Conservation (phyloP, 2,329 filamentous ascomycete genomes). For the Curvularia sp. region DNA sequence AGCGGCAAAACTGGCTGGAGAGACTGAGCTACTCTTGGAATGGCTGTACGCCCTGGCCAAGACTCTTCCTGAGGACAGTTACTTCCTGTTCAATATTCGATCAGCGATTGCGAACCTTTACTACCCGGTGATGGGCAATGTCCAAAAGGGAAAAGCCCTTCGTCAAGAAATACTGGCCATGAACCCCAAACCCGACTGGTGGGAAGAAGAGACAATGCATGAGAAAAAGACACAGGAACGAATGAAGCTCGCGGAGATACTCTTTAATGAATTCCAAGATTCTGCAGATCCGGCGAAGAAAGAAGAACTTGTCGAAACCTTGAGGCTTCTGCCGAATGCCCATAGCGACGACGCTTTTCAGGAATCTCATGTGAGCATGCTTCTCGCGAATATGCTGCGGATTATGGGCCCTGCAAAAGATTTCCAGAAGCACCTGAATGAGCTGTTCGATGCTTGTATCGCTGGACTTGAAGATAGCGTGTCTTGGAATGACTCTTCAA, state of each 20-base stretch:
- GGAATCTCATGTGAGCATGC: neutral
- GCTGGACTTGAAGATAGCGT: neutral
- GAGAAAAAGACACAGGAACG: neutral
- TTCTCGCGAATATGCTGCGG: slow-evolving; percentile 4
- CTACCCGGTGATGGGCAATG: slow-evolving; percentile 1
- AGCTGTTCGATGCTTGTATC: neutral
- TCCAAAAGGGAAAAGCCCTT: slow-evolving; percentile 1
- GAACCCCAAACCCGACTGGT: neutral
- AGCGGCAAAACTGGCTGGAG: neutral
- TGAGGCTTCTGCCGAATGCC: neutral
- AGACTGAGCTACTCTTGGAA: neutral
- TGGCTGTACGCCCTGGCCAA: neutral
- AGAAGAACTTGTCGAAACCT: neutral
- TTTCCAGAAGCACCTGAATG: neutral
- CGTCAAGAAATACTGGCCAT: slow-evolving; percentile 1
- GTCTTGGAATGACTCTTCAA: slow-evolving; percentile 5
- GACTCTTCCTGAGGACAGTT: neutral
- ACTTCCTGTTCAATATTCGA: slow-evolving; percentile 4
- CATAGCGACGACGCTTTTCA: neutral
- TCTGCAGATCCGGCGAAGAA: neutral
- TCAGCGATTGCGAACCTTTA: neutral
- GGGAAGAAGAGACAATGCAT: slow-evolving; percentile 3
- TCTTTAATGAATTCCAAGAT: slow-evolving; percentile 1
- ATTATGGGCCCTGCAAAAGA: slow-evolving; percentile 4
- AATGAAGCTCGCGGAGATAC: neutral